phyloP scores from a whole-genome alignment of 345 rosid species.

The Syzygium aqueum region DNA sequence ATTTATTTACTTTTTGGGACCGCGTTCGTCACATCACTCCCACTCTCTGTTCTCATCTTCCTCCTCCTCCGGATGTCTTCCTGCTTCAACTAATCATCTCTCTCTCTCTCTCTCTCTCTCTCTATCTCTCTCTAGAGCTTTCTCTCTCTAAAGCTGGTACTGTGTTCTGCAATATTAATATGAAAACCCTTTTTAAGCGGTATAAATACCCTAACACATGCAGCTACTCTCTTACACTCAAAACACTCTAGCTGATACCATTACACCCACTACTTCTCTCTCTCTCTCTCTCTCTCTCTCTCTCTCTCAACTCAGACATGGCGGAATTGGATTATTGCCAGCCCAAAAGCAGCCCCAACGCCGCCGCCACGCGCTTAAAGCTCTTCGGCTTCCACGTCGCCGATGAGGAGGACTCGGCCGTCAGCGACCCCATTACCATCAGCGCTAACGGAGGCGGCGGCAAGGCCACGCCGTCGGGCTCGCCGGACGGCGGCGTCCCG shows the following conservation, averaged over 20 bases:
- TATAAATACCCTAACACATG: conserved; percentile 16
- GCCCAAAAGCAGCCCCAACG: conserved; percentile 7
- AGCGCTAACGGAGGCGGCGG: not conserved
- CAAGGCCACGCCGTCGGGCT: conserved; percentile 12
- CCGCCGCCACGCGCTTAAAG: conserved; percentile 47
- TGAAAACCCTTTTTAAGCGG: not conserved
- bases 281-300: conserved; percentile 1
- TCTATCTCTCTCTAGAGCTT: not conserved
- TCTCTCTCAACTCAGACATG: conserved; percentile 2
- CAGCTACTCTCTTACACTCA: conserved; percentile 2
- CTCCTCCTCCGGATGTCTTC: not conserved
- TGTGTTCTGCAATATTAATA: conserved; percentile 25
- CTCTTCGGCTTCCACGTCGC: conserved; percentile 84
- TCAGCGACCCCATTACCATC: not conserved
- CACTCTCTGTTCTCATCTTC: not conserved
- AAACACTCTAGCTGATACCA: conserved; percentile 11
- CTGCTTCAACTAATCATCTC: not conserved
- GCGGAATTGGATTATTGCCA: conserved; percentile 29
- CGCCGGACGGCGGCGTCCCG: conserved; percentile 6
- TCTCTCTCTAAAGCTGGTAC: not conserved
- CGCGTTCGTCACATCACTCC: not conserved
- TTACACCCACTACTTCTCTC: not conserved
- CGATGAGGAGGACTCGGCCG: conserved; percentile 44
- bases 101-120: not conserved
- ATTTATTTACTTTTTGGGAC: not conserved